Evolutionary conservation across 768 basidiomycete genomes (phyloP), one percentile per base, ranked within the genome.

Genomic region (Suillus subluteus): DNA sequence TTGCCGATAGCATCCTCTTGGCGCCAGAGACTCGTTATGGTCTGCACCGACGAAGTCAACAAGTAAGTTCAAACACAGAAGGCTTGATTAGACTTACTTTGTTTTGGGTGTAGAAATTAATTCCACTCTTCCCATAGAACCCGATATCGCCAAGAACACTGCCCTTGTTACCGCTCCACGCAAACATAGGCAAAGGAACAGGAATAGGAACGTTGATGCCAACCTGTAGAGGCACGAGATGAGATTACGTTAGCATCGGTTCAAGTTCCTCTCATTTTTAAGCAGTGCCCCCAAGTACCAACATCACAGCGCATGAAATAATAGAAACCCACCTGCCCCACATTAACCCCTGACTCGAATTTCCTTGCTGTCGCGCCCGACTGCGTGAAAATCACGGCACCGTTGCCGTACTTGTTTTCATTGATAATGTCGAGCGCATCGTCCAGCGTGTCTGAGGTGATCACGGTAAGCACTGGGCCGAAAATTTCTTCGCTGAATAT

Each of bases 21-120:
- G 72, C 89, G 90, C 96, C 96, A 98, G 30, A 98, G 85, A 65
- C 93, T 90, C 4, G 96, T 99, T 6, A 88, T 95, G 2, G 96
- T 98, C 95, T 94, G 68, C 48, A 63, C 40, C 43, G 21, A 16
- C 30, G 58, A 41, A 44, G 50, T 73, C n/a, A 72, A 40, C n/a
- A 61, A n/a, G 18, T 44, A 23, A 35, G 21, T 32, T 59, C 38
- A n/a, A 35, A 58, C 21, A 1, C 23, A 43, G 13, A 58, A 18
- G 48, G 21, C 16, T 26, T 58, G 26, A 50, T 61, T 11, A 18
- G 44, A 64, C 71, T 65, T 69, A 87, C 91, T 88, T 98, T 98
- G 78, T 95, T 91, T 78, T 96, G 92, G 4, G 97, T 99, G 76
- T 96, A 99, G 81, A 99, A 99, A 76, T 93, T 93, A 79, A 98